Evolutionary conservation across 768 basidiomycete genomes (phyloP).

Genomic region (Nidularia sp.): DNA sequence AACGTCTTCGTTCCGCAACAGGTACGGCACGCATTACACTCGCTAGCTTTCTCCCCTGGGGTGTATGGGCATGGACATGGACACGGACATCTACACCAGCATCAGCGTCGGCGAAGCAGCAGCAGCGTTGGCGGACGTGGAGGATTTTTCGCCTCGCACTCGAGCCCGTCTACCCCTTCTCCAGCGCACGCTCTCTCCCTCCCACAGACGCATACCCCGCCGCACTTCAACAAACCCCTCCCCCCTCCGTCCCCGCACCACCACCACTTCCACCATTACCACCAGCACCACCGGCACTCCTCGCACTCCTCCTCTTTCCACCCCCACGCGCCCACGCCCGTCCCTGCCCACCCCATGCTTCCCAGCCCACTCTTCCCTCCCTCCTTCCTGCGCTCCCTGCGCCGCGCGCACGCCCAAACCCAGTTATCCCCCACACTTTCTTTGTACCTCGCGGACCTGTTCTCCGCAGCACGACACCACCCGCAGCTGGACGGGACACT

Average conservation of each 20-base stretch:
- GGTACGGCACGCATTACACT: conserved; percentile 29
- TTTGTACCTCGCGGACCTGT: conserved; percentile 70
- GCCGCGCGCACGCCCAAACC: conserved; percentile 26
- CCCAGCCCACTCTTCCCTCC: conserved; percentile 20
- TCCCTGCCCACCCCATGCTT: conserved; percentile 13
- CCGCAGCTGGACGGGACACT: conserved; percentile 65
- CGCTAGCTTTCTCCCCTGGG: conserved; percentile 20
- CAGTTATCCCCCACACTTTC: conserved; percentile 47
- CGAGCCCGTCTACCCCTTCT: conserved; percentile 20
- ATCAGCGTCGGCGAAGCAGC: no score
- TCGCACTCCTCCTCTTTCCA: conserved; percentile 17
- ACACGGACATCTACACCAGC: no score
- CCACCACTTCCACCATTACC: conserved; percentile 14
- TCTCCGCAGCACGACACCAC: conserved; percentile 71
- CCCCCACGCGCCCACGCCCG: conserved; percentile 17
- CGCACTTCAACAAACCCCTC: conserved; percentile 19
- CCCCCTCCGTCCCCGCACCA: conserved; percentile 22
- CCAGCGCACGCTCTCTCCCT: conserved; percentile 16
- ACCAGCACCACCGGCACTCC: conserved; percentile 19
- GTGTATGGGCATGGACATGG: conserved; percentile 6
- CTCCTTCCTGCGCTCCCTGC: conserved; percentile 24
- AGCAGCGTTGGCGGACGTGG: background rate
- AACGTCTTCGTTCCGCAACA: conserved; percentile 47
- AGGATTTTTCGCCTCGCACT: conserved; percentile 18
- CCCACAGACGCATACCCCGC: conserved; percentile 20